phyloP scores from a whole-genome alignment of 2,329 filamentous ascomycete species.

The Hysterium pulicare region DNA sequence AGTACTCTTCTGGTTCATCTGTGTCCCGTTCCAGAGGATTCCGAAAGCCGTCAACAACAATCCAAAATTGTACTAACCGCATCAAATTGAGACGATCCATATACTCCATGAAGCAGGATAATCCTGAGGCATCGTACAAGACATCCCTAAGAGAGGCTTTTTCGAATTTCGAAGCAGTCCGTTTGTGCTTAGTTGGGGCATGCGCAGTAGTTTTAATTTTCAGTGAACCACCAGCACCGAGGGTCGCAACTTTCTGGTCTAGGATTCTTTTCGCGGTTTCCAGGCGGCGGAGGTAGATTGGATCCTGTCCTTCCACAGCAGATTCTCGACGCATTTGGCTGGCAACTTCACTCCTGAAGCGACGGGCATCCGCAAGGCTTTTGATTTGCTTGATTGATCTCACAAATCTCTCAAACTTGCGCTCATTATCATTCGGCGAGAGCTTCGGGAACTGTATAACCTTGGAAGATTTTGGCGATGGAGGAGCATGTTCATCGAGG shows the following conservation, averaged over 20 bases:
- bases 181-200: conserved; percentile 32
- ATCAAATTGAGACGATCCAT: conserved; percentile 91
- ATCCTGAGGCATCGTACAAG: conserved; percentile 81
- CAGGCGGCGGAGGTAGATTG: conserved; percentile 79
- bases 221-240: conserved; percentile 64
- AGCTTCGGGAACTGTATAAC: conserved; percentile 74
- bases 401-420: conserved; percentile 92
- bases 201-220: conserved; percentile 40
- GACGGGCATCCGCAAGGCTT: conserved; percentile 86
- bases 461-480: conserved; percentile 64
- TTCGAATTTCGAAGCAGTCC: conserved; percentile 62
- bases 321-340: conserved; percentile 88
- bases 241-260: conserved; percentile 81
- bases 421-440: conserved; percentile 77
- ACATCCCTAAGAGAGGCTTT: conserved; percentile 78
- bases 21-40: conserved; percentile 88
- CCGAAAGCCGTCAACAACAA: conserved; percentile 93
- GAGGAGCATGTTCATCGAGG: conserved; percentile 87
- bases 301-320: conserved; percentile 73
- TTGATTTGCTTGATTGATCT: conserved; percentile 82
- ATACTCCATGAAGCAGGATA: conserved; percentile 99
- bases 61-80: conserved; percentile 93
- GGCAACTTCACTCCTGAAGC: conserved; percentile 86
- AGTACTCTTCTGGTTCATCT: conserved; percentile 63
- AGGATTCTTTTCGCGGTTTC: conserved; percentile 89